A percentile compares a stretch with the other conserved stretches of the same genome.
Conservation (phyloP, 345 rosid genomes). For the Salix viminalis region DNA sequence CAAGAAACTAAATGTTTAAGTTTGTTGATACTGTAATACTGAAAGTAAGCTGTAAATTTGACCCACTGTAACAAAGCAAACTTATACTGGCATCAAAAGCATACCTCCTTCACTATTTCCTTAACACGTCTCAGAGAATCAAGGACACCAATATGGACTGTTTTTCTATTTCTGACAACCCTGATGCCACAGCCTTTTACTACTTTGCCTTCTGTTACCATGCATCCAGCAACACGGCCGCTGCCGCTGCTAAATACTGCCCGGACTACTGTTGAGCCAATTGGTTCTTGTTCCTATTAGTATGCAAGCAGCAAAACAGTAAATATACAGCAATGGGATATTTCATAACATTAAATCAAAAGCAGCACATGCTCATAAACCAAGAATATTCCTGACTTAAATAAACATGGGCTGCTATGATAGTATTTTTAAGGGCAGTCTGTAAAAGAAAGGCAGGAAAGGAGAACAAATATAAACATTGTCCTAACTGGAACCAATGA, state of each 20-base stretch:
- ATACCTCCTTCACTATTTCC: constrained; percentile 93
- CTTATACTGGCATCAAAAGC: background rate
- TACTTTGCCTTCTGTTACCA: constrained; percentile 85
- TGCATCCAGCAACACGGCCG: constrained; percentile 97
- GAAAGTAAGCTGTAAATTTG: background rate
- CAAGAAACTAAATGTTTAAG: background rate
- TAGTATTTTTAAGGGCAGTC: background rate
- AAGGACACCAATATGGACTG: constrained; percentile 62
- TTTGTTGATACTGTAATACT: background rate
- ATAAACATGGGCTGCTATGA: background rate
- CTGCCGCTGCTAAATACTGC: constrained; percentile 96
- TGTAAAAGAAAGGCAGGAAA: background rate
- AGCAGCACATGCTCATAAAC: background rate
- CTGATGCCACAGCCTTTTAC: constrained; percentile 81
- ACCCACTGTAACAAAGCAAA: background rate
- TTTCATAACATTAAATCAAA: background rate
- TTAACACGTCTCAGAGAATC: constrained; percentile 86
- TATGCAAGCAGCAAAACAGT: constrained; percentile 21
- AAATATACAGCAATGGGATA: constrained; percentile 11
- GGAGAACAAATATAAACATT: background rate
- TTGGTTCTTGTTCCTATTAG: constrained; percentile 68
- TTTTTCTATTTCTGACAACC: constrained; percentile 61
- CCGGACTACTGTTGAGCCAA: constrained; percentile 86
- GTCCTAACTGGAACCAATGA: background rate
- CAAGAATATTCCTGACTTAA: background rate